These are phyloP conservation scores for Podaxis pistillaris DNA, from an alignment of 768 basidiomycete genomes.

Conservation along the genomic window DNA sequence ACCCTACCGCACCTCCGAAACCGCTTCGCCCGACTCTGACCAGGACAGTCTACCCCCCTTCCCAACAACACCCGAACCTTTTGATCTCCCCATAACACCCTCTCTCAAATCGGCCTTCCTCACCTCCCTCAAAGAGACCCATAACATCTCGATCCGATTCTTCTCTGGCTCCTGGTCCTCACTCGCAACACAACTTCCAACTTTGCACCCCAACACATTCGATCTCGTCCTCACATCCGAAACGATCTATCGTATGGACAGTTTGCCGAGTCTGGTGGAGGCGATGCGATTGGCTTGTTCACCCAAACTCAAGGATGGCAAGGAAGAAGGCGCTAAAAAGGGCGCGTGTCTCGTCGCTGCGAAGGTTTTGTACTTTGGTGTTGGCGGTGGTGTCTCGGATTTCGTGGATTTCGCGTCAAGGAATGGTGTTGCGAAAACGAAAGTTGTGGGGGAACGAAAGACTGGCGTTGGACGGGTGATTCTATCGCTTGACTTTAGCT, in stretches of 20 bases:
- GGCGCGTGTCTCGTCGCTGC: constrained; percentile 74
- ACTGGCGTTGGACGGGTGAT: constrained; percentile 65
- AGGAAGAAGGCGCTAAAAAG: not conserved
- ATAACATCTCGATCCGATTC: constrained; percentile 65
- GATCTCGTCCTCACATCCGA: constrained; percentile 86
- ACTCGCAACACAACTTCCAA: constrained; percentile 37
- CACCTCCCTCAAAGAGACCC: constrained; percentile 43
- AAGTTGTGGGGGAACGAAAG: constrained; percentile 62
- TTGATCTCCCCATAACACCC: constrained; percentile 63
- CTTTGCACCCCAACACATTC: constrained; percentile 40
- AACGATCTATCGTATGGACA: constrained; percentile 81
- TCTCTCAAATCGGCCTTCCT: constrained; percentile 65
- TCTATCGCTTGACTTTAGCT: constrained; percentile 3
- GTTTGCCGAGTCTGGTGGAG: constrained; percentile 57
- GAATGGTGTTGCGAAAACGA: constrained; percentile 37
- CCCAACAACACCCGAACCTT: constrained; percentile 34
- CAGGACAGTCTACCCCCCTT: constrained; percentile 23
- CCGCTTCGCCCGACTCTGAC: constrained; percentile 25
- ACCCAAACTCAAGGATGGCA: not conserved
- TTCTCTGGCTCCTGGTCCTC: constrained; percentile 78
- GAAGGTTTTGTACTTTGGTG: constrained; percentile 93
- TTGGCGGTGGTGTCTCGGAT: constrained; percentile 83
- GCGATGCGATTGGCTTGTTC: constrained; percentile 44
- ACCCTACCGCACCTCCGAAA: constrained; percentile 36
- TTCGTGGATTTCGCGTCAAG: constrained; percentile 62